phyloP scores from a whole-genome alignment of 2,329 filamentous ascomycete genomes.

The Fusarium transvaalense region DNA sequence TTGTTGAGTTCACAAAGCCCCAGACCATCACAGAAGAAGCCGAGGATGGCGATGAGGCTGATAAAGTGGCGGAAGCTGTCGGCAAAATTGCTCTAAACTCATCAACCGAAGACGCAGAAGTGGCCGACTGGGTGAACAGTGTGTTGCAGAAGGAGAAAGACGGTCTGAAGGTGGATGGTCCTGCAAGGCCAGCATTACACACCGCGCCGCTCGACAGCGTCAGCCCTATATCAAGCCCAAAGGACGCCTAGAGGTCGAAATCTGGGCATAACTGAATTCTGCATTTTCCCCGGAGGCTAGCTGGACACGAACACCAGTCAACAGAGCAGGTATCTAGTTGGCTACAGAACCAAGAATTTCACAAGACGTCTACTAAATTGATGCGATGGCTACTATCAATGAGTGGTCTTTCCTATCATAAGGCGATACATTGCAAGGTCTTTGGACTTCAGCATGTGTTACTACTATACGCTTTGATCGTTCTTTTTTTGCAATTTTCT shows the following conservation, averaged over 20 bases:
- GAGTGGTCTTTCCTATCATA: not conserved
- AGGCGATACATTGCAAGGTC: not conserved
- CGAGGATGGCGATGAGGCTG: conserved; percentile 69
- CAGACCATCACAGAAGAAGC: conserved; percentile 79
- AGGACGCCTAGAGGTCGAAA: conserved; percentile 26
- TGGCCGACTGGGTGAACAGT: conserved; percentile 84
- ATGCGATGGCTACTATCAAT: conserved; percentile 8
- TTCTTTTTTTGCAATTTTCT: conserved; percentile 20
- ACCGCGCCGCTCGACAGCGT: conserved; percentile 85
- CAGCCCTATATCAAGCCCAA: conserved; percentile 63
- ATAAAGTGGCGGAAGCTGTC: conserved; percentile 59
- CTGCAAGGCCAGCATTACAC: conserved; percentile 84
- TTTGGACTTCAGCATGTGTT: conserved; percentile 2
- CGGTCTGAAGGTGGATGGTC: conserved; percentile 62
- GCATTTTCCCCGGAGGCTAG: not conserved
- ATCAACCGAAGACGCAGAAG: conserved; percentile 76
- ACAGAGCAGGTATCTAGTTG: conserved; percentile 50
- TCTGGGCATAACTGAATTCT: not conserved
- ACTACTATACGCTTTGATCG: conserved; percentile 27
- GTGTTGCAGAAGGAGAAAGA: conserved; percentile 71
- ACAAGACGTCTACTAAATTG: conserved; percentile 26
- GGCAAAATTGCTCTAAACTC: conserved; percentile 59
- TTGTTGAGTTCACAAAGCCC: conserved; percentile 80
- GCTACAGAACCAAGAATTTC: conserved; percentile 19
- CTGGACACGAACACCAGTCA: conserved; percentile 23